Base-by-base conservation (phyloP, 129 eudicot species). In the Smallanthus sonchifolius region DNA sequence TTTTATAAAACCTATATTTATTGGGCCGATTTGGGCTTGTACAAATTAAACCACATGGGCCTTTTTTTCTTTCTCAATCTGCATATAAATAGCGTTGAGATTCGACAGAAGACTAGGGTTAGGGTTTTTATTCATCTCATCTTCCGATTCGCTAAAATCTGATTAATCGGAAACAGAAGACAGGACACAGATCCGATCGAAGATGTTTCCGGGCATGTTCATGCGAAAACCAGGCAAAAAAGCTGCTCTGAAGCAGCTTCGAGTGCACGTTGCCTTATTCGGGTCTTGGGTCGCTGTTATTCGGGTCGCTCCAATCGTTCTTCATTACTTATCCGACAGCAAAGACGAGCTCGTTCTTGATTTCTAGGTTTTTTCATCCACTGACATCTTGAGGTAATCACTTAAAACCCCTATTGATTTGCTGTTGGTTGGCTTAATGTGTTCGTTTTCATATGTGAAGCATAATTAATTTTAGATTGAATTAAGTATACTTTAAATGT, bases 181-280 rank as follows among this genome's bases (percentile, higher is more conserved):
- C 6, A 10, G 28, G 38, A 36, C 38, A 16, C 56, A 75, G 32
- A 65, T 67, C 67, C 30, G 60, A 61, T 37, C 54, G 35, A 83
- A 81, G 72, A 90, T 92, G 97, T 92, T 87, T 89, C 91, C 91
- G 0, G 91, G 89, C 6, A 87, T 89, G 98, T 89, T 85, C 65
- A 77, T 80, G 84, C 56, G 79, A 67, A 92, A 92, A 45, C 98
- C 98, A 37, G 88, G 87, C 84, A 89, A 89, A 66, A 84, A 87
- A 70, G 90, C 64, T 62, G 96, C 98, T 43, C 45, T 86, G 71
- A 89, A 89, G 89, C 87, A 86, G 87, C 87, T 89, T 62, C 81
- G 78, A 63, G 52, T 39, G 14, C 91, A 89, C 56, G 91, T 57
- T 2, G 81, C 83, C 8, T 47, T 80, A 79, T 89, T 89, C 73